Conservation (phyloP, 352 stramenopile genomes). For the Peronospora belbahrii region DNA sequence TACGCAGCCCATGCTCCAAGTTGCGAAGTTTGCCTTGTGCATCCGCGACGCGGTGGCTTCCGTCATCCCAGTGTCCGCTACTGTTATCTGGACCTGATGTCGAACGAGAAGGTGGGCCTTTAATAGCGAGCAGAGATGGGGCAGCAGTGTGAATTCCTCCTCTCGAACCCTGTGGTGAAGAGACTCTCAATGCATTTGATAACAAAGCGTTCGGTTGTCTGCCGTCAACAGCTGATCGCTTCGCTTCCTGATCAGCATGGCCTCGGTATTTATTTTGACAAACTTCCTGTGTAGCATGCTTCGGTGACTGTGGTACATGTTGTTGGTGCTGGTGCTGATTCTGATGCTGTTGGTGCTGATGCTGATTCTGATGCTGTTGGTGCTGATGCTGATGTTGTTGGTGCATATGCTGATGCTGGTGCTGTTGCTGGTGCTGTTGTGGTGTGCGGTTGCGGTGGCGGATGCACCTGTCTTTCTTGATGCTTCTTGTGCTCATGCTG, state of each 20-base stretch:
- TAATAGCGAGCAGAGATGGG: slow-evolving; percentile 16
- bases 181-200: slow-evolving; percentile 7
- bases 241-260: slow-evolving; percentile 33
- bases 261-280: slow-evolving; percentile 20
- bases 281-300: slow-evolving; percentile 12
- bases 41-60: slow-evolving; percentile 20
- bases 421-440: not conserved
- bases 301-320: slow-evolving; percentile 11
- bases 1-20: slow-evolving; percentile 33
- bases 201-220: slow-evolving; percentile 14
- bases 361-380: not conserved
- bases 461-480: slow-evolving; percentile 16
- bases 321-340: slow-evolving; percentile 13
- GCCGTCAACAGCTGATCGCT: slow-evolving; percentile 26
- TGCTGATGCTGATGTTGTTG: not conserved
- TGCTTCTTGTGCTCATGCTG: slow-evolving; percentile 27
- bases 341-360: slow-evolving; percentile 11
- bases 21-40: slow-evolving; percentile 36
- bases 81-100: slow-evolving; percentile 14
- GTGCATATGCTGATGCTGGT: not conserved
- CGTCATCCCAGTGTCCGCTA: slow-evolving; percentile 21
- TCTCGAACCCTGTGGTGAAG: slow-evolving; percentile 14
- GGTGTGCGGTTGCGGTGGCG: slow-evolving; percentile 6
- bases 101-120: slow-evolving; percentile 17
- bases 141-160: slow-evolving; percentile 10